phyloP scores from a whole-genome alignment of 768 basidiomycete species.

The Russula compacta region DNA sequence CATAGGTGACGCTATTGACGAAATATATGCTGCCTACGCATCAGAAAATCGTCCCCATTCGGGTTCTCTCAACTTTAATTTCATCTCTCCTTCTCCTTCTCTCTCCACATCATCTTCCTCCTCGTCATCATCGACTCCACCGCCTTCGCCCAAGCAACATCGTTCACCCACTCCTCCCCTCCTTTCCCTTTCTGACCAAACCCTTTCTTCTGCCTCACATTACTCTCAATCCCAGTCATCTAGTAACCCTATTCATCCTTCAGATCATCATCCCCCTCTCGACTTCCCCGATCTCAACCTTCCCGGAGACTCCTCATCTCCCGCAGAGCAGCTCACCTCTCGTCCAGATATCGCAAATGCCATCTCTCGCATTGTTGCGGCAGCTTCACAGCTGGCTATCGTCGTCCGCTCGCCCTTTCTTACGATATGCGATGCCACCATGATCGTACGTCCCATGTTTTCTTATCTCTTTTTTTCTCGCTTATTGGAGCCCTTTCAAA shows the following conservation, averaged over 20 bases:
- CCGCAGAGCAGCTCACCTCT: constrained; percentile 45
- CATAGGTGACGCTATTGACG: constrained; percentile 19
- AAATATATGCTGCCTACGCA: constrained; percentile 17
- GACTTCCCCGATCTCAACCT: constrained; percentile 25
- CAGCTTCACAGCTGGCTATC: constrained; percentile 56
- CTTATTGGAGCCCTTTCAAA: neutral
- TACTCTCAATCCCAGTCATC: constrained; percentile 14
- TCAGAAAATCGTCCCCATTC: neutral
- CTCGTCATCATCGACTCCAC: neutral
- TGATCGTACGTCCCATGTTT: constrained; percentile 43
- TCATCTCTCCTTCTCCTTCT: neutral
- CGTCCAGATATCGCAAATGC: constrained; percentile 54
- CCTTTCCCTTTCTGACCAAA: constrained; percentile 9
- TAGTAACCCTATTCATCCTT: neutral
- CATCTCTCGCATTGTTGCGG: constrained; percentile 56
- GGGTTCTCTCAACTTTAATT: neutral
- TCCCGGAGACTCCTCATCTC: constrained; percentile 29
- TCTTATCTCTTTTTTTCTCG: neutral
- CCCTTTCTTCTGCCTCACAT: constrained; percentile 15
- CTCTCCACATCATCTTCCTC: neutral
- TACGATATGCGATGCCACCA: constrained; percentile 61
- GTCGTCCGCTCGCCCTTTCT: constrained; percentile 62
- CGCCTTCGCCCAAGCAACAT: constrained; percentile 6
- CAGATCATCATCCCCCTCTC: constrained; percentile 9
- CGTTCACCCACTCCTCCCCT: constrained; percentile 18